A percentile compares a stretch with the other conserved stretches of the same genome.
These are phyloP conservation scores for Zymoseptoria crescenta DNA, from an alignment of 2,329 filamentous ascomycete genomes.

Conservation along the genomic window DNA sequence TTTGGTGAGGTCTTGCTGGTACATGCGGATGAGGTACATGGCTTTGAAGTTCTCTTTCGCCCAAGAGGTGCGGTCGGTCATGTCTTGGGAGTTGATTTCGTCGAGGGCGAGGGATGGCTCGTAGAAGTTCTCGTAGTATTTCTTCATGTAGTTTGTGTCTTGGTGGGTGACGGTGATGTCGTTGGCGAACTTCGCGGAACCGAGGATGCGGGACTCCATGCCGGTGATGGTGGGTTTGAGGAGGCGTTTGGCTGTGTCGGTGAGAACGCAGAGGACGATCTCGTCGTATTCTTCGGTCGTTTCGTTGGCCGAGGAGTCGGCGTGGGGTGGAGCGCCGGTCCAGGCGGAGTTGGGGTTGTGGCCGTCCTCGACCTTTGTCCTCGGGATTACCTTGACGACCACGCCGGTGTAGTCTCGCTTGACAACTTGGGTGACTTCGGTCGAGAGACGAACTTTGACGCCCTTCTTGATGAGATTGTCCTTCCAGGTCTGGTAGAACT, in stretches of 20 bases:
- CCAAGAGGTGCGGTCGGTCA: conserved; percentile 36
- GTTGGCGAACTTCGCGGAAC: conserved; percentile 62
- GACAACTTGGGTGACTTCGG: conserved; percentile 48
- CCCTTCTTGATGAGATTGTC: conserved; percentile 47
- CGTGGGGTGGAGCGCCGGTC: conserved; percentile 30
- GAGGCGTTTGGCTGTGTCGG: conserved; percentile 51
- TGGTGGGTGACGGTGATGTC: conserved; percentile 64
- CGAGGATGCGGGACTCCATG: conserved; percentile 59
- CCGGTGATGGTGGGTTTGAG: conserved; percentile 51
- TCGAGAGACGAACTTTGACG: conserved; percentile 49
- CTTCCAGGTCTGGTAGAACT: conserved; percentile 55
- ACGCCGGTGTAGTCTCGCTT: conserved; percentile 47
- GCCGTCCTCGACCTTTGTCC: conserved; percentile 35
- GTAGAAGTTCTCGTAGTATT: conserved; percentile 59
- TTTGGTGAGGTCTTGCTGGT: conserved; percentile 48
- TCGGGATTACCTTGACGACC: conserved; percentile 40
- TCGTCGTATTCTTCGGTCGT: conserved; percentile 53
- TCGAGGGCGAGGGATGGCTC: conserved; percentile 40
- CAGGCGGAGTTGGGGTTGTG: conserved; percentile 41
- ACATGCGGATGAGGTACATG: conserved; percentile 60
- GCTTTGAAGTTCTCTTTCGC: conserved; percentile 50
- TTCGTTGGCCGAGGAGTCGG: conserved; percentile 35
- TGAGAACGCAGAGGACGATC: conserved; percentile 55
- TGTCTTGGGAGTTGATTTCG: conserved; percentile 35
- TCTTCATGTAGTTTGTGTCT: conserved; percentile 57